These are phyloP conservation scores for Arthrinium puccinioides DNA, from an alignment of 2,329 filamentous ascomycete species.

Conservation along the genomic window DNA sequence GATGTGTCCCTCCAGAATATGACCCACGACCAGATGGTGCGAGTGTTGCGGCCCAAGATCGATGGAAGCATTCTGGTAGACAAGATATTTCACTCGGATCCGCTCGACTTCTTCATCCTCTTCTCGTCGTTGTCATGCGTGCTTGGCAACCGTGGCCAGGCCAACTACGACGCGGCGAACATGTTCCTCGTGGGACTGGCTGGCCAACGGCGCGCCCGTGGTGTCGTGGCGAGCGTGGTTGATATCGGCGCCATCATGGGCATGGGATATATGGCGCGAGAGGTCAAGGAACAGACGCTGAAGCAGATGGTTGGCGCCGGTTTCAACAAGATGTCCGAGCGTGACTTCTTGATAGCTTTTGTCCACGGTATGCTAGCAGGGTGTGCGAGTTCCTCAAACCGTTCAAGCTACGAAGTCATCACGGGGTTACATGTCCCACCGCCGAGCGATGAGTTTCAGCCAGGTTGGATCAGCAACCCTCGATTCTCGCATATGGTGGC, in stretches of 20 bases:
- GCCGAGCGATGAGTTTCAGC: background rate
- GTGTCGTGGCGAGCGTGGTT: background rate
- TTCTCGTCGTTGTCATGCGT: constrained; percentile 3
- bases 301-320: background rate
- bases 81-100: background rate
- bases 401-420: background rate
- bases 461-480: background rate
- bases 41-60: background rate
- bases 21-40: background rate
- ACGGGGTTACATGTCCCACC: background rate
- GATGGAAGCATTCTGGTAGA: background rate
- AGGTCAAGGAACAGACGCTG: background rate
- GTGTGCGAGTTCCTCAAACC: background rate
- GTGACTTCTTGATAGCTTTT: background rate
- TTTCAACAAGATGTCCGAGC: background rate
- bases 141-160: constrained; percentile 4
- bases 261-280: constrained; percentile 2
- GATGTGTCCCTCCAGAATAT: background rate
- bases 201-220: background rate
- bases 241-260: constrained; percentile 2
- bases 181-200: constrained; percentile 4
- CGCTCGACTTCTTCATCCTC: constrained; percentile 6
- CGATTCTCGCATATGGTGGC: background rate
- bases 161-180: constrained; percentile 3
- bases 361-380: background rate